Evolutionary conservation across 805 yeast species (phyloP), one percentile per base, ranked within the genome.

Genomic region (Kluyveromyces starmeri): DNA sequence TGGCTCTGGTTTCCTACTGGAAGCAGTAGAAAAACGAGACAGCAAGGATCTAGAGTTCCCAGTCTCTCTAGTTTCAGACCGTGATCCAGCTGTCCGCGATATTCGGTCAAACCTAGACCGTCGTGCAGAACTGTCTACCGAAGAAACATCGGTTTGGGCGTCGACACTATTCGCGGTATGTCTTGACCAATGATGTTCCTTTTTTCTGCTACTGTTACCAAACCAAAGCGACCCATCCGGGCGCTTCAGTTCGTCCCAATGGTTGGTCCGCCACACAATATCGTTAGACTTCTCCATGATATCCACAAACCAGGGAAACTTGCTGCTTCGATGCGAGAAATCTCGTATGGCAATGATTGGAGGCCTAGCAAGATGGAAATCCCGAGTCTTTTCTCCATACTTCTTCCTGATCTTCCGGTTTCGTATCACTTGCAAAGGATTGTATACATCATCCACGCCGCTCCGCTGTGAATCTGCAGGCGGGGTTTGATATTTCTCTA

Each of bases 391-490:
- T 11, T 49, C 49, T 33, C 65, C 67, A 45, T 70, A 61, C 45
- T 69, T 70, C 38, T 68, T 67, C 35, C 83, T 55, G 3, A 78
- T 51, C 44, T 65, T 66, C 38, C 95, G 65, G 55, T 84, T 80
- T 37, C 96, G 61, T 18, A 85, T 73, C n/a, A 78, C 69, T 55
- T 83, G 95, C 28, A 85, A 60, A 3, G 95, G 95, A 50, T 85
- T 85, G 61, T 78, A 85, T 3, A 72, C 69, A 2, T 79, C 83
- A 37, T 77, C 84, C 3, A 80, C 70, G 2, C 65, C 68, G 42
- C 70, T 47, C 43, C 49, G 30, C 45, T 45, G 40, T 46, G 42
- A 29, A 11, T 34, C 34, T 11, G 32, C 37, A 12, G 40, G 51
- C 9, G 41, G 35, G 7, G 57, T 58, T 22, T 65, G 58, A 17